Conservation (phyloP, 2,329 filamentous ascomycete species). For the Botrytis galanthina region DNA sequence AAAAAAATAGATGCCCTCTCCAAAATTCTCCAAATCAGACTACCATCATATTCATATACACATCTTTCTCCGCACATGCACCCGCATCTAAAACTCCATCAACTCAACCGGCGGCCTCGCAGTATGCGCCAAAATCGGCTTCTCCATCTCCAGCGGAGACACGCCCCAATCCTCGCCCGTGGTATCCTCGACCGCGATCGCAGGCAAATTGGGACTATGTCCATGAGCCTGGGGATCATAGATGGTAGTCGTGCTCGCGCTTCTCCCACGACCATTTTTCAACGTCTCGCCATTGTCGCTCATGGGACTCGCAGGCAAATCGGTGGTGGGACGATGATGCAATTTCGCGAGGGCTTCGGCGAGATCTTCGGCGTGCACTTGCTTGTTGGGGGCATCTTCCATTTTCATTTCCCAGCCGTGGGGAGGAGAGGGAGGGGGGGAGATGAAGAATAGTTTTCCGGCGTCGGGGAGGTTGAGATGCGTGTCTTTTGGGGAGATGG, state of each 20-base stretch:
- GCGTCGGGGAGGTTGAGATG: constrained; percentile 66
- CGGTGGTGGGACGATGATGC: constrained; percentile 44
- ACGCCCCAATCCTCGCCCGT: constrained; percentile 47
- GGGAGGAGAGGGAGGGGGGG: constrained; percentile 64
- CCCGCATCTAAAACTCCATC: constrained; percentile 43
- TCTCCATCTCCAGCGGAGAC: constrained; percentile 43
- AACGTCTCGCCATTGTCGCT: constrained; percentile 38
- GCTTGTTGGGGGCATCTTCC: constrained; percentile 68
- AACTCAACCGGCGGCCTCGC: constrained; percentile 63
- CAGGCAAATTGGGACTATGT: constrained; percentile 56
- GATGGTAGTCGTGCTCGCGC: constrained; percentile 63
- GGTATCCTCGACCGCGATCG: constrained; percentile 66
- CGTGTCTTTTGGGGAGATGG: constrained; percentile 52
- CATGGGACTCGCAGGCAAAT: constrained; percentile 44
- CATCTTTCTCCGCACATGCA: background rate
- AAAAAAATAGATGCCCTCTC: background rate
- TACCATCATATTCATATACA: constrained; percentile 16
- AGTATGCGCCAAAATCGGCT: constrained; percentile 58
- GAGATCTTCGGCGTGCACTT: constrained; percentile 66
- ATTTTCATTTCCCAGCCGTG: constrained; percentile 67
- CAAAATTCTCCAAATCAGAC: background rate
- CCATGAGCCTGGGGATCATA: constrained; percentile 60
- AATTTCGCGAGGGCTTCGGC: constrained; percentile 64
- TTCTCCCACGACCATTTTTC: constrained; percentile 43
- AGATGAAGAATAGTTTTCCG: constrained; percentile 72